Percentiles rank a stretch among this genome's conserved stretches.
Conservation (phyloP, 371 early-diverging fungal genomes). For the Mucor saturninus region DNA sequence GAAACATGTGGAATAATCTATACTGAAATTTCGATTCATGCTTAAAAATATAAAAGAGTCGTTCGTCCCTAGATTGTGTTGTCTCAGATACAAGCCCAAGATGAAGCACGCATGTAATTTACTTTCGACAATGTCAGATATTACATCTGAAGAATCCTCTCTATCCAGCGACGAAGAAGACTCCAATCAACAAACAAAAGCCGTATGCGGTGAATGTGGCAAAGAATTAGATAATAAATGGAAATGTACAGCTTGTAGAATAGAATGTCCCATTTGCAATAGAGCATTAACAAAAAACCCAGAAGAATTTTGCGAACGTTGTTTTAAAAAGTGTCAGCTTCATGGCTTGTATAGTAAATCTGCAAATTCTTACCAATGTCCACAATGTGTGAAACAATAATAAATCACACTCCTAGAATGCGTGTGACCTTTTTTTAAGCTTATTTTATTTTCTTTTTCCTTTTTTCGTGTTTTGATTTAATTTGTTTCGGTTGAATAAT, state of each 20-base stretch:
- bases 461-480: not conserved
- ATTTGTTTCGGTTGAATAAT: conserved; percentile 4
- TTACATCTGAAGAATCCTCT: conserved; percentile 13
- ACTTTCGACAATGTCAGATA: conserved; percentile 1
- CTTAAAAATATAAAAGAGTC: not conserved
- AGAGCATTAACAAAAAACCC: conserved; percentile 32
- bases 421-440: conserved; percentile 2
- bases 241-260: conserved; percentile 38
- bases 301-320: conserved; percentile 40
- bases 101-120: not conserved
- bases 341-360: conserved; percentile 27
- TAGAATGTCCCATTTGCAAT: conserved; percentile 37
- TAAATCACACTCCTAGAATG: not conserved
- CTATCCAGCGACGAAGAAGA: conserved; percentile 7
- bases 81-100: too few relatives aligned
- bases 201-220: conserved; percentile 38
- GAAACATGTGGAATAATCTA: not conserved
- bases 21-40: conserved; percentile 17
- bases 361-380: not conserved
- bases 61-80: too few relatives aligned
- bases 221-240: conserved; percentile 35
- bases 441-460: not conserved
- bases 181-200: conserved; percentile 6
- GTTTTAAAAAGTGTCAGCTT: conserved; percentile 29
- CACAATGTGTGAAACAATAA: conserved; percentile 7